A percentile compares a stretch with the other conserved stretches of the same genome.
phyloP scores from a whole-genome alignment of 345 rosid genomes.

The Schrenkiella parvula region DNA sequence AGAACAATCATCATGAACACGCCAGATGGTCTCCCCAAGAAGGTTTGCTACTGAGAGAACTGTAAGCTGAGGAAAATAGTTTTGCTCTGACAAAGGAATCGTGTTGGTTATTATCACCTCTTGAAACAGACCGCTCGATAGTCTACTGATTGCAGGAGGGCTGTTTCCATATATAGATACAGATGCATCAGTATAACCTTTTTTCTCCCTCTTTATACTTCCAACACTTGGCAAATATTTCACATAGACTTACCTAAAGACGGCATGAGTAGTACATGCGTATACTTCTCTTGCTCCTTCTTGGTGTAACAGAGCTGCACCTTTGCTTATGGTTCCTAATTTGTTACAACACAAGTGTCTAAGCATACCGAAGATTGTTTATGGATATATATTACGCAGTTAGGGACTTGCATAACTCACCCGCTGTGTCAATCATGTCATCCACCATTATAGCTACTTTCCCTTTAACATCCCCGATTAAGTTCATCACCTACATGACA shows the following conservation, averaged over 20 bases:
- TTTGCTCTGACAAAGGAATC: conserved; percentile 75
- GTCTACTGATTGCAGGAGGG: conserved; percentile 92
- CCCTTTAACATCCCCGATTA: conserved; percentile 95
- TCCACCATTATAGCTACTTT: conserved; percentile 97
- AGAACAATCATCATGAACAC: conserved; percentile 91
- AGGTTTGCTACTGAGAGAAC: conserved; percentile 94
- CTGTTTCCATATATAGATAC: conserved; percentile 39
- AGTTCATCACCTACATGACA: conserved; percentile 80
- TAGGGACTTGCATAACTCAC: conserved; percentile 37
- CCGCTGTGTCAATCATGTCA: conserved; percentile 99
- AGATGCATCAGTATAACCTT: not conserved
- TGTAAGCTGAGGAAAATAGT: conserved; percentile 90
- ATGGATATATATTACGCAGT: not conserved
- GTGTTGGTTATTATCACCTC: conserved; percentile 96
- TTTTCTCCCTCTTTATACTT: not conserved
- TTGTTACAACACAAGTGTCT: not conserved
- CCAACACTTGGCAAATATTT: conserved; percentile 1
- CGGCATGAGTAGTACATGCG: conserved; percentile 94
- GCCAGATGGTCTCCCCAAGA: conserved; percentile 96
- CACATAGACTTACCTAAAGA: conserved; percentile 58
- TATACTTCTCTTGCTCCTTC: conserved; percentile 98
- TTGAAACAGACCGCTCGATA: conserved; percentile 91
- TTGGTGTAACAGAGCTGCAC: conserved; percentile 94
- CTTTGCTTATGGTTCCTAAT: conserved; percentile 87
- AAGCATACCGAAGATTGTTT: not conserved